Evolutionary conservation across 345 rosid genomes (phyloP), one percentile per base, ranked within the genome.

Genomic region (Hypericum perforatum): DNA sequence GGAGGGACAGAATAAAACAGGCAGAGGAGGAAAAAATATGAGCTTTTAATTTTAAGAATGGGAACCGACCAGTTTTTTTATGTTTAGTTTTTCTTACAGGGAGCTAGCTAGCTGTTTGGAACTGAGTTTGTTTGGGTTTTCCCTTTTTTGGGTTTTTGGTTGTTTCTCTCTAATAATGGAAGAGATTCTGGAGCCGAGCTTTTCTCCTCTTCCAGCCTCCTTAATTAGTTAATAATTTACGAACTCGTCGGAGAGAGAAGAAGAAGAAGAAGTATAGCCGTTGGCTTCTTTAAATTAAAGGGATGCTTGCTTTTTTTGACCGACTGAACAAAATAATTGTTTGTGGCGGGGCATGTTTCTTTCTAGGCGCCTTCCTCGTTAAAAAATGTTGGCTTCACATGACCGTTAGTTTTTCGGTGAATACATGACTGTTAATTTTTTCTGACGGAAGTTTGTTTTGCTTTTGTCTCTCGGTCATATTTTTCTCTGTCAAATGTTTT

Each of bases 1-100:
- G 52, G 43, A 8, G 47, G 69, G 69, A 57, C 74, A 79, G 83
- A 77, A 79, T 37, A 83, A 46, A 73, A 4, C 1, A 71, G 63
- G 43, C 6, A 8, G 59, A 75, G 9, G 49, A 36, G 29, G 10
- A 37, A 56, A 61, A 11, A 52, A 62, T 14, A 37, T 16, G 46
- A 57, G 55, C 56, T 22, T 22, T 59, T 53, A 47, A 64, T 22
- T 22, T 59, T 53, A 47, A 64, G 61, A 57, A 44, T 37, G 9
- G 6, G 48, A 14, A 49, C 61, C 45, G 50, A 55, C 15, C 15
- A 36, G 63, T 56, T 58, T 50, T 67, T 54, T 43, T 38, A 8
- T n/a, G n/a, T n/a, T n/a, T n/a, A n/a, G n/a, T n/a, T n/a, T n/a
- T n/a, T n/a, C 36, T 45, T 61, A 44, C 46, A 64, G 45, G 51